phyloP scores from a whole-genome alignment of 2,329 filamentous ascomycete genomes.

The Hymenoscyphus infarciens region DNA sequence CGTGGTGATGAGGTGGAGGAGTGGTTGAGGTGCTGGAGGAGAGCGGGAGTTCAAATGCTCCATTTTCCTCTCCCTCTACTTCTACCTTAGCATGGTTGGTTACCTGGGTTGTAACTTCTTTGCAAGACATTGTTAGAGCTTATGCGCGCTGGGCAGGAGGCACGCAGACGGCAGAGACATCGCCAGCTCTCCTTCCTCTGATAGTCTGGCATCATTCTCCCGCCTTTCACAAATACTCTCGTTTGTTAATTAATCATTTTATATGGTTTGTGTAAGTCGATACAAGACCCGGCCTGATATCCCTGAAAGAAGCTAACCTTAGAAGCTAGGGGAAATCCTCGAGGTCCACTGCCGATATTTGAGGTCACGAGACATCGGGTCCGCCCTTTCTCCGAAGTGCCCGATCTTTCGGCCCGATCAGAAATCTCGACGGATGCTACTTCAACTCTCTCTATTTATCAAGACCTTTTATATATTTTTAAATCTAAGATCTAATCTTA shows the following conservation, averaged over 20 bases:
- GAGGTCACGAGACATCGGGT: too few species aligned
- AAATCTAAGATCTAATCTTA: too few species aligned
- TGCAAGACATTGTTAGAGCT: background rate
- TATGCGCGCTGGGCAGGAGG: background rate
- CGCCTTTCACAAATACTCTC: background rate
- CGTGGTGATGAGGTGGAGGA: background rate
- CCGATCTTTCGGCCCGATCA: too few species aligned
- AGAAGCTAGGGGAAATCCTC: background rate
- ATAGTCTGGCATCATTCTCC: background rate
- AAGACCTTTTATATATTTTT: too few species aligned
- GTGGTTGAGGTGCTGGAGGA: background rate
- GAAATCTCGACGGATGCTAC: too few species aligned
- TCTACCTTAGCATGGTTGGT: background rate
- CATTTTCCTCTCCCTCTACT: background rate
- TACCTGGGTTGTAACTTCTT: background rate
- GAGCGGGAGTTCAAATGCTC: background rate
- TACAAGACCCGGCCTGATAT: conserved; percentile 2
- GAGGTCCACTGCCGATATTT: too few species aligned
- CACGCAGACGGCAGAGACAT: background rate
- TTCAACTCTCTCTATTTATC: too few species aligned
- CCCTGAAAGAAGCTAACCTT: background rate
- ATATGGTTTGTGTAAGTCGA: conserved; percentile 3
- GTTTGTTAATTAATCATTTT: background rate
- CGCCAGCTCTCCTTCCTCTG: background rate
- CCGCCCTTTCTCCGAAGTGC: too few species aligned